Evolutionary conservation across 2,329 filamentous ascomycete genomes (phyloP).

Genomic region (Cercospora berteroae): DNA sequence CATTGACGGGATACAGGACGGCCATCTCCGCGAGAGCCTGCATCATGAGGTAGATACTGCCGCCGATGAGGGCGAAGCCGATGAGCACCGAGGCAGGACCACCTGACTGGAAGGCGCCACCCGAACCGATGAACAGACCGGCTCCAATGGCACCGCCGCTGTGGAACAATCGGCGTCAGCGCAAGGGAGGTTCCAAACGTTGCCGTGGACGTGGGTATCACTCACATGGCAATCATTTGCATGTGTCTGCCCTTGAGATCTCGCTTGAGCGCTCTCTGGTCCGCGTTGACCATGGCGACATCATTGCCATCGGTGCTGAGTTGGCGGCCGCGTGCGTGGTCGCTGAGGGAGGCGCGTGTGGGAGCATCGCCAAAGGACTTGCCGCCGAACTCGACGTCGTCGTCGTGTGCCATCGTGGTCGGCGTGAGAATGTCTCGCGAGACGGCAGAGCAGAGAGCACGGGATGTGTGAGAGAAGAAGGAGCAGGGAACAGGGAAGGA

Average conservation of each 20-base stretch:
- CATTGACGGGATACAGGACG: constrained; percentile 37
- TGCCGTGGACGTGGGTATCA: not conserved
- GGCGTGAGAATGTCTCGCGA: not conserved
- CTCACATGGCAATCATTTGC: constrained; percentile 40
- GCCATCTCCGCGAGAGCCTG: constrained; percentile 39
- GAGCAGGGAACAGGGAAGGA: not conserved
- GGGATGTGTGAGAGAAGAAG: not conserved
- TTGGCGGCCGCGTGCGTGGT: constrained; percentile 21
- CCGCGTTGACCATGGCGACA: constrained; percentile 18
- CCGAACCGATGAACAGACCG: constrained; percentile 55
- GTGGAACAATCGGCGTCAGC: not conserved
- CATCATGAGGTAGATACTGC: constrained; percentile 38
- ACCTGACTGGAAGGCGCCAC: constrained; percentile 47
- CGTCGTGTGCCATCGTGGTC: not conserved
- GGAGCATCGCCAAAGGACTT: not conserved
- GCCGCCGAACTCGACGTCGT: not conserved
- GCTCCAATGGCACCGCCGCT: constrained; percentile 46
- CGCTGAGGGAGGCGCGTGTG: constrained; percentile 9
- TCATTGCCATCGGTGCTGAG: constrained; percentile 20
- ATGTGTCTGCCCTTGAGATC: constrained; percentile 37
- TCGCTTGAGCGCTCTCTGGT: constrained; percentile 31
- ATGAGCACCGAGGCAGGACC: constrained; percentile 51
- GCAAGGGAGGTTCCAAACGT: not conserved
- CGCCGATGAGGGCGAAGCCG: constrained; percentile 44
- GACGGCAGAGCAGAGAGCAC: not conserved